These are phyloP conservation scores for Hypoxylon rickii DNA, from an alignment of 495 filamentous ascomycete genomes.

Conservation along the genomic window DNA sequence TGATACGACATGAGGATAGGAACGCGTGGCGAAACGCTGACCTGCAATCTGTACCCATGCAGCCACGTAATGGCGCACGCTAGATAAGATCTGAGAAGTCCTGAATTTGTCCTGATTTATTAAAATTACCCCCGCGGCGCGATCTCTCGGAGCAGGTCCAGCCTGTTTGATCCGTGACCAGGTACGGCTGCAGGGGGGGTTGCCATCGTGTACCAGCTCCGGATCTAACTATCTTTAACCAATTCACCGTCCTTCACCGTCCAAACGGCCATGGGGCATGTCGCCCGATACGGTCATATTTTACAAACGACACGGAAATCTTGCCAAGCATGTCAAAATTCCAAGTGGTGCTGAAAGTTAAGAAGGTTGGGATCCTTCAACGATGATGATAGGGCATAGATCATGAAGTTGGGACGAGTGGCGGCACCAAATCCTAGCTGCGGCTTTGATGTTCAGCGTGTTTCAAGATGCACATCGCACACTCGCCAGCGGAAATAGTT, in stretches of 20 bases:
- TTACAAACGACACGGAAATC: conserved; percentile 21
- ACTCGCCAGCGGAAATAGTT: background rate
- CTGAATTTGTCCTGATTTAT: too few relatives aligned
- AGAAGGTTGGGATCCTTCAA: conserved; percentile 2
- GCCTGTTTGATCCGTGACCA: background rate
- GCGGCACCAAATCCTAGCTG: background rate
- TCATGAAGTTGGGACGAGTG: conserved; percentile 15
- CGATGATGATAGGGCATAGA: background rate
- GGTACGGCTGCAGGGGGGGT: background rate
- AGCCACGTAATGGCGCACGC: too few relatives aligned
- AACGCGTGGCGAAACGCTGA: too few relatives aligned
- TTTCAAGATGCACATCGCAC: background rate
- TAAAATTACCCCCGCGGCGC: background rate
- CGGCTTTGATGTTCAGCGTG: conserved; percentile 8
- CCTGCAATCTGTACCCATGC: too few relatives aligned
- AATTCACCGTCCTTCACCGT: too few relatives aligned
- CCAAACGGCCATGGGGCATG: background rate
- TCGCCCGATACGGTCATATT: background rate
- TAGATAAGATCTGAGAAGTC: background rate
- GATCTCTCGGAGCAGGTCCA: background rate
- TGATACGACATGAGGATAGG: background rate
- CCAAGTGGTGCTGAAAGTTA: background rate
- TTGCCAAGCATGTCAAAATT: background rate
- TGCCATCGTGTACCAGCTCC: background rate
- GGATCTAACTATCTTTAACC: background rate